Evolutionary conservation across 495 filamentous ascomycete species (phyloP), one percentile per base, ranked within the genome.

Genomic region (Sphaerosporella brunnea): DNA sequence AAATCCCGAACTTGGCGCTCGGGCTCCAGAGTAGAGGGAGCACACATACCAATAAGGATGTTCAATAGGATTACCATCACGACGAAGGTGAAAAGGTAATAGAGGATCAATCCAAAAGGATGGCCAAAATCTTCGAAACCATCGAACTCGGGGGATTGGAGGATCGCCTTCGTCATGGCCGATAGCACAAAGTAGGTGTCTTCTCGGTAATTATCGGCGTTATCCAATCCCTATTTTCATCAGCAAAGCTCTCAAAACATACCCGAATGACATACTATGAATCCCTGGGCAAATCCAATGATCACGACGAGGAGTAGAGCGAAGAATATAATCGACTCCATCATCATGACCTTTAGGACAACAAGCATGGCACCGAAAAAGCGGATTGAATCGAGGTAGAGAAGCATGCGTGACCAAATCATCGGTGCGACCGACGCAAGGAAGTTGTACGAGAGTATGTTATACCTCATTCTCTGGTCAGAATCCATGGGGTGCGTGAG

Each of bases 281-380:
- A 97, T 0, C 82, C 85, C 64, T 97, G 90, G 41, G 94, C 69
- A 65, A 97, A 97, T 15, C 90, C 90, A 36, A 88, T 63, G 38
- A 93, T 65, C 42, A 97, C 79, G 41, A 95, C 77, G 40, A 78
- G 65, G 4, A 97, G 73, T 15, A 97, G 71, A 4, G 86, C 83
- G 55, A 97, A 97, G 70, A 97, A 97, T 52, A 96, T 95, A 45
- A 97, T 65, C 47, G 83, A 92, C 61, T 97, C 90, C 56, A 87
- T 84, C 90, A 97, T 96, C 92, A 97, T 96, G 42, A 96, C 86
- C 57, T 94, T 86, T 26, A 97, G 67, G 3, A 97, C 83, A 5
- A 96, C 87, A 26, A 97, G 71, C 92, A 97, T 96, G 43, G 84
- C 84, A 36, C 90, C 90, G 53, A 97, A 96, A 70, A 97, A 97